Base-by-base conservation (phyloP, 805 yeast species). In the Wickerhamomyces subpelliculosus region DNA sequence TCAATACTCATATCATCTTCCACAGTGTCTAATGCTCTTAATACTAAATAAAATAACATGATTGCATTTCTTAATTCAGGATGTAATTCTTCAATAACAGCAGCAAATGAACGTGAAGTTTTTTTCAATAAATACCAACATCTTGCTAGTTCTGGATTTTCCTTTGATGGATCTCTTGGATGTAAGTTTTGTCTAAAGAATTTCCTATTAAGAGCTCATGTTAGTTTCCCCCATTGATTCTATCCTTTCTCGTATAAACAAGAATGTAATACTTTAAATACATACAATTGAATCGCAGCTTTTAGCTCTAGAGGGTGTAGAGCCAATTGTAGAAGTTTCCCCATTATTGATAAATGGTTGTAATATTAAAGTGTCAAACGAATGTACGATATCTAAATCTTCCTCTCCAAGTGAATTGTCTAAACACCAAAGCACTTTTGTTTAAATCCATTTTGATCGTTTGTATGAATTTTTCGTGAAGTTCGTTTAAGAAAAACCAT, bases 1-100 rank as follows among this genome's bases (percentile, higher is more conserved):
- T 76, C 81, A 41, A 93, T 65, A 8, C 93, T 74, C 94, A 88
- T 88, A 60, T 93, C 97, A 60, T 93, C 98, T 60, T 93, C 98
- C 39, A 93, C 73, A 1, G 98, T 93, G 57, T 93, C 98, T 51
- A 93, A 73, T 2, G 95, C 98, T 43, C 98, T 74, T 46, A 93
- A 65, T 18, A 88, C 72, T 39, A 93, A 62, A 61, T 93, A 93
- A 62, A 93, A 93, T 6, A 93, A 42, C 88, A 79, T 80, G 44
- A 86, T 73, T 1, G 83, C 84, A 46, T 78, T 78, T 47, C 95
- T 75, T 46, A 93, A 67, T 53, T 88, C 96, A 0, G 97, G 97
- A 57, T 87, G 82, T 42, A 93, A 71, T 58, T 93, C 96, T 68
- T 74, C 72, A 52, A 90, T 90, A 18, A 93, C 98, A 0, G 95